Evolutionary conservation across 495 filamentous ascomycete species (phyloP).

Genomic region (Penicillium pulvis): DNA sequence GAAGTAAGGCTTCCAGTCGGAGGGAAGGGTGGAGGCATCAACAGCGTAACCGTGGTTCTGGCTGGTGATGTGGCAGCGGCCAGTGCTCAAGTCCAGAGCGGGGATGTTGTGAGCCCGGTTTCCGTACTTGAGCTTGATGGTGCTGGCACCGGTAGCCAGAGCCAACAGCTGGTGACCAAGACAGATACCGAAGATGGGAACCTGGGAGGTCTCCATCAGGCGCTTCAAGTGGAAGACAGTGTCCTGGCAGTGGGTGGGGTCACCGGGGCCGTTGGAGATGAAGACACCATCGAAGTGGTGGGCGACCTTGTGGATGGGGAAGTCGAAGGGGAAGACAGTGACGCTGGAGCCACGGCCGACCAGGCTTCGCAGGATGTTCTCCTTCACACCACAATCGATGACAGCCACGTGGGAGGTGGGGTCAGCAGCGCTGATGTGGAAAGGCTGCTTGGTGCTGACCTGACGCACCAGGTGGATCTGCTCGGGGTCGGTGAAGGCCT

Average conservation of each 20-base stretch:
- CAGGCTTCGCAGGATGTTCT: constrained; percentile 95
- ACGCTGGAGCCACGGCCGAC: constrained; percentile 85
- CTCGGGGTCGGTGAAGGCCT: constrained; percentile 91
- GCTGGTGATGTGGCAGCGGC: constrained; percentile 95
- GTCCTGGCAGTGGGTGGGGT: constrained; percentile 92
- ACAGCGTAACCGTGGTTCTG: constrained; percentile 99
- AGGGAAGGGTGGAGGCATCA: constrained; percentile 77
- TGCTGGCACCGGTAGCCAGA: constrained; percentile 79
- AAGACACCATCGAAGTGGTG: constrained; percentile 98
- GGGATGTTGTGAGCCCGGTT: constrained; percentile 99
- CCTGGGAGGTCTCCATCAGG: constrained; percentile 84
- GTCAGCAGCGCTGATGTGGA: constrained; percentile 79
- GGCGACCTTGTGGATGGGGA: constrained; percentile 95
- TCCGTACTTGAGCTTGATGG: constrained; percentile 95
- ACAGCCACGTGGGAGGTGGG: constrained; percentile 89
- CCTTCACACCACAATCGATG: constrained; percentile 98
- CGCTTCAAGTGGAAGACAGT: constrained; percentile 88
- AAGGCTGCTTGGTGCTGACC: constrained; percentile 96
- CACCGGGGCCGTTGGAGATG: constrained; percentile 95
- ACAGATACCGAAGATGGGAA: constrained; percentile 97
- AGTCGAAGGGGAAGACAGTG: constrained; percentile 93
- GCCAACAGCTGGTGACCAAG: constrained; percentile 82
- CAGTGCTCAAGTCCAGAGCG: constrained; percentile 88
- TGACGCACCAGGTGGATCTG: constrained; percentile 94
- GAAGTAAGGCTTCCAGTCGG: constrained; percentile 96